A percentile compares a stretch with the other conserved stretches of the same genome.
Evolutionary conservation across 2,329 filamentous ascomycete genomes (phyloP).

Genomic region (Diaporthe aspalathi): DNA sequence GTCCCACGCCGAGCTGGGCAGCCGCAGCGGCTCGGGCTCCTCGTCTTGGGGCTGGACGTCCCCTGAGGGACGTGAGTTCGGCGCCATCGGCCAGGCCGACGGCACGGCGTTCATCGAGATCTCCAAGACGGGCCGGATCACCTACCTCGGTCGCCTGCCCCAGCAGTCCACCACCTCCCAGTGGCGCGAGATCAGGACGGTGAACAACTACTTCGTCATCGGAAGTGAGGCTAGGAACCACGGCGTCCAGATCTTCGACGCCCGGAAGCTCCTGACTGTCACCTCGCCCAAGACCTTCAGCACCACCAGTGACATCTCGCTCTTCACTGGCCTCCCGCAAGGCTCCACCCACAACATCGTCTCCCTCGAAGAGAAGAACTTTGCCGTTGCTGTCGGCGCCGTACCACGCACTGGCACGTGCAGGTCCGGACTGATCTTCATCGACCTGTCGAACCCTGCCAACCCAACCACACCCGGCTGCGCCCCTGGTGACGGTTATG

Average conservation of each 20-base stretch:
- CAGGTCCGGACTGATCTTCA: conserved; percentile 67
- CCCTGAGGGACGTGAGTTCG: conserved; percentile 61
- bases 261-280: conserved; percentile 62
- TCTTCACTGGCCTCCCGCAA: conserved; percentile 45
- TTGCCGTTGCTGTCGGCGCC: conserved; percentile 58
- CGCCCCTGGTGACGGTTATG: conserved; percentile 67
- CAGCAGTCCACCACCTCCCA: conserved; percentile 48
- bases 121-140: conserved; percentile 55
- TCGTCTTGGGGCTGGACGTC: conserved; percentile 62
- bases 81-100: conserved; percentile 58
- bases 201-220: conserved; percentile 55
- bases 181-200: conserved; percentile 57
- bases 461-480: conserved; percentile 66
- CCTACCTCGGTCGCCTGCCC: conserved; percentile 59
- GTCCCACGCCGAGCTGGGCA: conserved; percentile 64
- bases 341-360: conserved; percentile 66
- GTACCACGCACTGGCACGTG: conserved; percentile 56
- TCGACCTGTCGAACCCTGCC: conserved; percentile 64
- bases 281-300: conserved; percentile 52
- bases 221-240: conserved; percentile 59
- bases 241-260: conserved; percentile 72
- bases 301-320: conserved; percentile 49
- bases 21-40: conserved; percentile 50
- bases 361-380: conserved; percentile 59
- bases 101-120: conserved; percentile 64